Base-by-base conservation (phyloP, 257 asterid genomes). In the Asclepias syriaca region DNA sequence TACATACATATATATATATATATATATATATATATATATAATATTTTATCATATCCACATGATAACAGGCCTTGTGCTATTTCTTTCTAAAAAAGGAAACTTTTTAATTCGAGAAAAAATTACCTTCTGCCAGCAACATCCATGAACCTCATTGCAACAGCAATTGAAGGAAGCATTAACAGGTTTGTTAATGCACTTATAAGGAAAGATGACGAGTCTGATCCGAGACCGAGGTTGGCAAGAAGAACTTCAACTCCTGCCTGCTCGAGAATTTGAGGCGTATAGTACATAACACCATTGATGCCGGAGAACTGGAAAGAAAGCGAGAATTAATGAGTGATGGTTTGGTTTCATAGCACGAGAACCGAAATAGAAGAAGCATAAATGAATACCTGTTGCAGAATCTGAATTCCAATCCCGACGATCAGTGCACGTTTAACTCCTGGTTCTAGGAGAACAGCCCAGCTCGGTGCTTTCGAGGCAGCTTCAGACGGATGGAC, bases 251-350 rank as follows among this genome's bases (percentile, higher is more conserved):
- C 88, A 1, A 92, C 98, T 5, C 98, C 98, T 15, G 98, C 98
- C 88, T 92, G 96, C 75, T 86, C 80, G 45, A 92, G 96, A 79
- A 92, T 90, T 84, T 92, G 98, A 61, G 98, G 98, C 11, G 98
- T 90, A 82, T 92, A 92, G 85, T 92, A 92, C 84, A 92, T 73
- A 68, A 92, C 98, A 27, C 98, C 98, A 15, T 92, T 92, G 87
- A 92, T 92, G 63, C 98, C 98, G 34, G 98, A 84, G 78, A 92
- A 92, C 97, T 92, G 89, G 85, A 83, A 15, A 77, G 13, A 66
- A 37, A 67, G 6, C 8, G 65, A 27, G 2, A 55, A 27, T 6
- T 13, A 66, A 46, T 16, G 65, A 43, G 19, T 24, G 58, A 24
- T 24, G 27, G 27, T 24, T 24, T 24, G 27, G 27, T 24, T 24